phyloP scores from a whole-genome alignment of 257 asterid genomes.

The Solanum okadae region DNA sequence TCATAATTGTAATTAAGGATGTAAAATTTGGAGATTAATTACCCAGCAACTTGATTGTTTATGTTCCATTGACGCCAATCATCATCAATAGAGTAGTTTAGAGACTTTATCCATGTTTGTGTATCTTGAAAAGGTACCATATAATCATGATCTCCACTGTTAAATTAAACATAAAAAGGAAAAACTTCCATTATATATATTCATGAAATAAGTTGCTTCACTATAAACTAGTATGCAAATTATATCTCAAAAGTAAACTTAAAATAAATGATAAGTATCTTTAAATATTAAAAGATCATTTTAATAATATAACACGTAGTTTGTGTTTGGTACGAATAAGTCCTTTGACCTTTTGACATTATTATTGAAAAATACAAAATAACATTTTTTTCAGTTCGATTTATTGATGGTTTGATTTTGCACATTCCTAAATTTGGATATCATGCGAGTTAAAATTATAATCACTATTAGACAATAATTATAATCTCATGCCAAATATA shows the following conservation, averaged over 20 bases:
- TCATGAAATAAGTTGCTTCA: no score
- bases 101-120: conserved; percentile 30
- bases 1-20: background rate
- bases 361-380: no score
- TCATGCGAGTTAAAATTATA: background rate
- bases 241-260: no score
- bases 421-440: background rate
- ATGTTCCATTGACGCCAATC: conserved; percentile 36
- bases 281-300: no score
- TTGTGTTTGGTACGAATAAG: no score
- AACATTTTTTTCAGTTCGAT: background rate
- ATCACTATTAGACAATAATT: fast-evolving
- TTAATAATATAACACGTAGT: no score
- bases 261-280: no score
- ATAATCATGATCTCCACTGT: conserved; percentile 13
- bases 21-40: background rate
- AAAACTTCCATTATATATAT: background rate
- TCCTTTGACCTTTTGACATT: background rate
- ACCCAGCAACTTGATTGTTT: conserved; percentile 32
- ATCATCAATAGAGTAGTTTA: conserved; percentile 21
- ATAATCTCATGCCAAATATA: background rate
- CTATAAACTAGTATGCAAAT: no score
- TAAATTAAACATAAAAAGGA: background rate
- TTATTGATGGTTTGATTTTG: background rate
- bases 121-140: conserved; percentile 19